Evolutionary conservation across 2,329 filamentous ascomycete genomes (phyloP).

Genomic region (Arthrobotrys sinensis): DNA sequence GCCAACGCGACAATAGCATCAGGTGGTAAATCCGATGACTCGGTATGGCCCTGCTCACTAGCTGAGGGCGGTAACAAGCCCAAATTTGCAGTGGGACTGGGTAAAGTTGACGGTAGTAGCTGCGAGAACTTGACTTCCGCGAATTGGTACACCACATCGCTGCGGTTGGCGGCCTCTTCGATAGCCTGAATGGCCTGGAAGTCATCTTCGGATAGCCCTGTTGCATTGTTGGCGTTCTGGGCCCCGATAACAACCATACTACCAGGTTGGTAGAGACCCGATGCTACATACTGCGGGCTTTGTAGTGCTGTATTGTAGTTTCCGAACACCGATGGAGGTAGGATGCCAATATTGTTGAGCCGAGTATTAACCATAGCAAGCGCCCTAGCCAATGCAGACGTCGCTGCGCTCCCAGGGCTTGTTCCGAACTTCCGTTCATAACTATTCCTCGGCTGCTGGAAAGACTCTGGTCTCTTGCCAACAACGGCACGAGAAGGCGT

Average conservation of each 20-base stretch:
- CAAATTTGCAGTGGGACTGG: conserved; percentile 72
- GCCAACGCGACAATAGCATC: conserved; percentile 90
- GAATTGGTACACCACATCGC: conserved; percentile 96
- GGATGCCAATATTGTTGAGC: conserved; percentile 71
- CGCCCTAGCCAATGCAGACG: conserved; percentile 93
- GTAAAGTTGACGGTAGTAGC: conserved; percentile 83
- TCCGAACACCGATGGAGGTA: conserved; percentile 69
- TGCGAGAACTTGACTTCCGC: conserved; percentile 99
- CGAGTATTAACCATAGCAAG: conserved; percentile 89
- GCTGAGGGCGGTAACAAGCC: conserved; percentile 64
- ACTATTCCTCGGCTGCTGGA: conserved; percentile 80
- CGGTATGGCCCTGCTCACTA: conserved; percentile 61
- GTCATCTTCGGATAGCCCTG: conserved; percentile 81
- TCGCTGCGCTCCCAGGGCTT: conserved; percentile 76
- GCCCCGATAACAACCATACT: conserved; percentile 77
- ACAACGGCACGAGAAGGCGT: conserved; percentile 68
- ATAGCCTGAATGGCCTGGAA: conserved; percentile 82
- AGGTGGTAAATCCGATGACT: conserved; percentile 79
- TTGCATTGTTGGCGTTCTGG: conserved; percentile 75
- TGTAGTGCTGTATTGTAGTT: conserved; percentile 61
- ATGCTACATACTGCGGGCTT: conserved; percentile 52
- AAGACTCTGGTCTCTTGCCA: conserved; percentile 74
- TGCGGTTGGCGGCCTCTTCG: conserved; percentile 91
- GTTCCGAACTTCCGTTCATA: conserved; percentile 85
- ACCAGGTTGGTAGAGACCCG: conserved; percentile 64